A percentile compares a stretch with the other conserved stretches of the same genome.
phyloP scores from a whole-genome alignment of 176 grass and related monocot species.

The Phyllostachys edulis region DNA sequence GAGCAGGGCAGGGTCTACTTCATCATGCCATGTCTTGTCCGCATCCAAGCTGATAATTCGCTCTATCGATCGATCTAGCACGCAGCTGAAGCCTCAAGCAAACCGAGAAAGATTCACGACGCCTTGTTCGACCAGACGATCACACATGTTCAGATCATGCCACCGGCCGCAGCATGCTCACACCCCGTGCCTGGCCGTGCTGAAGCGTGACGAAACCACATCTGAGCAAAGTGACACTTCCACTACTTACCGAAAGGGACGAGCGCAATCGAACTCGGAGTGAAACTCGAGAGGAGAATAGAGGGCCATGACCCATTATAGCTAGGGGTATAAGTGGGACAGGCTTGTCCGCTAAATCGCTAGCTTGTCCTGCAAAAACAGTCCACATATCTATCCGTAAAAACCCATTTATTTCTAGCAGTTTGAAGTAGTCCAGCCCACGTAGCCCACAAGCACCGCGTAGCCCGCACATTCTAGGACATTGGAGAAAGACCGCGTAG shows the following conservation, averaged over 20 bases:
- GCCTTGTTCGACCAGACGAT: not conserved
- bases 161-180: not conserved
- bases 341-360: no score
- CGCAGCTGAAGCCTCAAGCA: constrained; percentile 6
- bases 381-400: no score
- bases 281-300: not conserved
- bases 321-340: no score
- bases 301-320: constrained; percentile 13
- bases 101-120: not conserved
- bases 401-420: no score
- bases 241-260: not conserved
- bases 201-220: not conserved
- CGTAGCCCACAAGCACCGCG: no score
- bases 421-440: no score
- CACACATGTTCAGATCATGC: not conserved
- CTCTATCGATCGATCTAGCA: not conserved
- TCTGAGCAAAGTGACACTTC: not conserved
- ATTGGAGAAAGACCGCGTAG: no score
- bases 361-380: no score
- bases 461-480: no score
- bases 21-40: not conserved
- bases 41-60: not conserved
- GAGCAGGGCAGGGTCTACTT: not conserved
- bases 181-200: not conserved
- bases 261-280: not conserved